Percentiles rank a stretch among this genome's conserved stretches.
Conservation (phyloP, 2,329 filamentous ascomycete species). For the Chaetomium strumarium region DNA sequence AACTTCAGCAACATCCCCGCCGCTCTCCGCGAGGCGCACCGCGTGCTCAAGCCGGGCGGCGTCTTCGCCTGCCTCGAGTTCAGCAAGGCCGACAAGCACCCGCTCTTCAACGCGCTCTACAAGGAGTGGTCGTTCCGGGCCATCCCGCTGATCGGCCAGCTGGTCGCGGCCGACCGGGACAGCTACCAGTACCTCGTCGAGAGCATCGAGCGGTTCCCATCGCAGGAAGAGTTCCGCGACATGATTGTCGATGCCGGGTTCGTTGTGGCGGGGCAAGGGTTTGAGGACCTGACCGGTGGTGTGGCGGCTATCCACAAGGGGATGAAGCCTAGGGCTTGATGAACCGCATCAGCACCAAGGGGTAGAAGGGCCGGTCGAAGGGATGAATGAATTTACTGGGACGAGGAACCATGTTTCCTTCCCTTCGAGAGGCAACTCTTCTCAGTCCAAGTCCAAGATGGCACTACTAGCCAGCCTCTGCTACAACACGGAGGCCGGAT, state of each 20-base stretch:
- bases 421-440: no score
- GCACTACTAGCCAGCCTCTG: no score
- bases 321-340: conserved; percentile 61
- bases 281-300: conserved; percentile 85
- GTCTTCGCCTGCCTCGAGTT: conserved; percentile 97
- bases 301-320: conserved; percentile 97
- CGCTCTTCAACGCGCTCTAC: conserved; percentile 77
- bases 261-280: conserved; percentile 71
- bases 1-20: conserved; percentile 92
- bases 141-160: conserved; percentile 90
- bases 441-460: no score
- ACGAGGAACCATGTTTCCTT: no score
- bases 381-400: no score
- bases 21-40: conserved; percentile 75
- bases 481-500: no score
- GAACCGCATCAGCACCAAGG: no score
- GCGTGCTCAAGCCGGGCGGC: conserved; percentile 88
- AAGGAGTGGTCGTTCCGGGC: conserved; percentile 94
- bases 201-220: conserved; percentile 91
- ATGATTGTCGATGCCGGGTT: conserved; percentile 87
- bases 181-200: conserved; percentile 99
- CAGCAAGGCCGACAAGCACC: conserved; percentile 70
- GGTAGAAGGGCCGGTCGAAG: no score
- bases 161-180: conserved; percentile 88
- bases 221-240: conserved; percentile 72